These are phyloP conservation scores for Alternaria sp. DNA, from an alignment of 2,329 filamentous ascomycete species.

Conservation along the genomic window DNA sequence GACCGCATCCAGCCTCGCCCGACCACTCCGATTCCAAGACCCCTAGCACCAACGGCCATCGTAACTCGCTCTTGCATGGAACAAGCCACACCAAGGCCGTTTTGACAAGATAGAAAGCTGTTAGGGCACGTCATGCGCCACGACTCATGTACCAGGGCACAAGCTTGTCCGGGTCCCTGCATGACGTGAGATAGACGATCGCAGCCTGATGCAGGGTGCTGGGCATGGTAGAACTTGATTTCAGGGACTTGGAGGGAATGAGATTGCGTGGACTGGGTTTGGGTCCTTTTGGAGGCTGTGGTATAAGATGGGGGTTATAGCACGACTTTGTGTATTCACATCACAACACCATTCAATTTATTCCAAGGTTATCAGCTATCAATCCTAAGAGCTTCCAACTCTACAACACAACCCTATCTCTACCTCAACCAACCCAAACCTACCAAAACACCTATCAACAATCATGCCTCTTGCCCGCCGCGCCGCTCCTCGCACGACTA, in stretches of 20 bases:
- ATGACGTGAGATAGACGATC: conserved; percentile 31
- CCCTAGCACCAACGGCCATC: conserved; percentile 18
- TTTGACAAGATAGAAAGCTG: background rate
- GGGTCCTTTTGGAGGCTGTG: background rate
- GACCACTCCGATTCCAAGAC: conserved; percentile 6
- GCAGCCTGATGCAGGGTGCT: conserved; percentile 10
- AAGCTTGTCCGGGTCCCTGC: conserved; percentile 24
- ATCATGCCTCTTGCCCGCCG: conserved; percentile 40
- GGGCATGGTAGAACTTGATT: conserved; percentile 29
- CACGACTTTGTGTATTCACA: background rate
- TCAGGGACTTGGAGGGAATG: conserved; percentile 10
- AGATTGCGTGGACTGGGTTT: background rate
- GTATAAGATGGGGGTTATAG: conserved; percentile 15
- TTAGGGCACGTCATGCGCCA: conserved; percentile 25
- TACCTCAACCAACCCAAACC: conserved; percentile 1
- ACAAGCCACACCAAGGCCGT: conserved; percentile 18
- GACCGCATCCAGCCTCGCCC: conserved; percentile 12
- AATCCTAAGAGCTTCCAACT: background rate
- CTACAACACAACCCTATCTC: background rate
- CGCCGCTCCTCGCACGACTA: conserved; percentile 33
- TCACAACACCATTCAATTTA: background rate
- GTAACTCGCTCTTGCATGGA: conserved; percentile 10
- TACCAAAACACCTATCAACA: background rate
- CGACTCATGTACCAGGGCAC: conserved; percentile 6
- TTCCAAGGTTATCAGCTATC: background rate